A percentile compares a stretch with the other conserved stretches of the same genome.
Conservation (phyloP, 805 yeast species). For the Barnettozyma californica region DNA sequence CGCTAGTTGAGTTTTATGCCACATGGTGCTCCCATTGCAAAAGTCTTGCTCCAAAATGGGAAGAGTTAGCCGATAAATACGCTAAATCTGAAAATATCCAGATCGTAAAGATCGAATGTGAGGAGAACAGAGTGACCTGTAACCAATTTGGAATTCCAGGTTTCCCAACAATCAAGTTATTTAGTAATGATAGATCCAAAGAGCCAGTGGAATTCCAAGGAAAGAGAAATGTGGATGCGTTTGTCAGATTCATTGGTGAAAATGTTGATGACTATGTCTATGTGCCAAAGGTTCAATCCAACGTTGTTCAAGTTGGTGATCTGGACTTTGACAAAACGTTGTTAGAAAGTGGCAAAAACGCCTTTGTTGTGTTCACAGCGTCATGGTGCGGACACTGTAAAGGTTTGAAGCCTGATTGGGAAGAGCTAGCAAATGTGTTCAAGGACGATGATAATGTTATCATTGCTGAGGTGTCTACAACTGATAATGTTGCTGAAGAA, state of each 20-base stretch:
- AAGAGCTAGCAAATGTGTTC: constrained; percentile 39
- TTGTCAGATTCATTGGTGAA: constrained; percentile 60
- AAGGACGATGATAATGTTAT: constrained; percentile 30
- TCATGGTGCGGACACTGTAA: constrained; percentile 53
- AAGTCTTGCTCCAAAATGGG: constrained; percentile 80
- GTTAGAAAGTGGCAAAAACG: constrained; percentile 21
- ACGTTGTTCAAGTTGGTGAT: constrained; percentile 24
- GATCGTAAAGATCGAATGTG: constrained; percentile 85
- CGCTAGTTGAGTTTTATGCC: constrained; percentile 86
- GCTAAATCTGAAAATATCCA: constrained; percentile 50
- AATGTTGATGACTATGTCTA: constrained; percentile 30
- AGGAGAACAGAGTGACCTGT: constrained; percentile 75
- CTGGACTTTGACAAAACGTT: constrained; percentile 34
- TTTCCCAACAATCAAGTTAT: constrained; percentile 86
- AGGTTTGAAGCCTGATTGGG: constrained; percentile 43
- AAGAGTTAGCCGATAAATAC: constrained; percentile 71
- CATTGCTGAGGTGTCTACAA: constrained; percentile 41
- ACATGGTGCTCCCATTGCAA: constrained; percentile 98
- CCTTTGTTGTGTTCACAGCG: constrained; percentile 38
- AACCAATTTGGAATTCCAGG: constrained; percentile 68
- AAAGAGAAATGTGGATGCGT: constrained; percentile 62
- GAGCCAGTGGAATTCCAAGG: constrained; percentile 63
- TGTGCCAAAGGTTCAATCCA: constrained; percentile 22
- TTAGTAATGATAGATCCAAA: constrained; percentile 61
- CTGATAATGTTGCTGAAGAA: constrained; percentile 39